These are phyloP conservation scores for Phytophthora quininea DNA, from an alignment of 352 stramenopile genomes.

Conservation along the genomic window DNA sequence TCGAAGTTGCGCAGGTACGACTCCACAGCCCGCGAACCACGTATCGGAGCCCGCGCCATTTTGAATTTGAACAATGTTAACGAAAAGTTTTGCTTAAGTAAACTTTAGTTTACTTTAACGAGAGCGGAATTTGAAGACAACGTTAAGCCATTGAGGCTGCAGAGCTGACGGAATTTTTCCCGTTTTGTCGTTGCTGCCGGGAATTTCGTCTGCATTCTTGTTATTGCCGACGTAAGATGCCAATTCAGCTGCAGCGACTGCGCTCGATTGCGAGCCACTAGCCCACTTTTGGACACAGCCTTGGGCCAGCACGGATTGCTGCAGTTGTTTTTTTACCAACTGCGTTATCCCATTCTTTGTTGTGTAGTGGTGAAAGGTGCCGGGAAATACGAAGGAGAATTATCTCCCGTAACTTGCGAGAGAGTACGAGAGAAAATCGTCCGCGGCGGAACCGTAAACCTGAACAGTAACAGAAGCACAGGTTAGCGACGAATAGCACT, in stretches of 20 bases:
- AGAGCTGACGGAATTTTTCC: constrained; percentile 8
- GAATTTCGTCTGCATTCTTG: not conserved
- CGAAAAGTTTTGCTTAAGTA: no score
- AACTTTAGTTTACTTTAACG: not conserved
- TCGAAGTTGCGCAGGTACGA: constrained; percentile 78
- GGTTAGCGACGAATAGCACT: not conserved
- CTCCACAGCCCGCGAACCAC: constrained; percentile 50
- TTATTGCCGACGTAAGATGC: constrained; percentile 4
- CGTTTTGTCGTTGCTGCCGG: constrained; percentile 7
- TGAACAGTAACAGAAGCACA: constrained; percentile 8
- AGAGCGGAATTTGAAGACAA: constrained; percentile 8
- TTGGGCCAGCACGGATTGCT: constrained; percentile 56
- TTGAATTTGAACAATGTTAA: constrained; percentile 2
- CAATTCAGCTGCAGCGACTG: constrained; percentile 14
- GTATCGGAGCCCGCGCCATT: constrained; percentile 19
- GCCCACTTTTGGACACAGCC: constrained; percentile 68
- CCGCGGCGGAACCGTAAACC: constrained; percentile 63
- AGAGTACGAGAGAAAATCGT: constrained; percentile 67
- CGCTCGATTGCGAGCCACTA: constrained; percentile 31
- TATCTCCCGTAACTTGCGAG: constrained; percentile 48
- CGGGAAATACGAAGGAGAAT: constrained; percentile 2
- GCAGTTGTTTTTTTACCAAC: constrained; percentile 59
- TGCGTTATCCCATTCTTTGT: constrained; percentile 39
- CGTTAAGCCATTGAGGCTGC: constrained; percentile 20
- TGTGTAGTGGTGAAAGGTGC: not conserved